Base-by-base conservation (phyloP, 2,329 filamentous ascomycete genomes). In the Aspergillaceae sp. region DNA sequence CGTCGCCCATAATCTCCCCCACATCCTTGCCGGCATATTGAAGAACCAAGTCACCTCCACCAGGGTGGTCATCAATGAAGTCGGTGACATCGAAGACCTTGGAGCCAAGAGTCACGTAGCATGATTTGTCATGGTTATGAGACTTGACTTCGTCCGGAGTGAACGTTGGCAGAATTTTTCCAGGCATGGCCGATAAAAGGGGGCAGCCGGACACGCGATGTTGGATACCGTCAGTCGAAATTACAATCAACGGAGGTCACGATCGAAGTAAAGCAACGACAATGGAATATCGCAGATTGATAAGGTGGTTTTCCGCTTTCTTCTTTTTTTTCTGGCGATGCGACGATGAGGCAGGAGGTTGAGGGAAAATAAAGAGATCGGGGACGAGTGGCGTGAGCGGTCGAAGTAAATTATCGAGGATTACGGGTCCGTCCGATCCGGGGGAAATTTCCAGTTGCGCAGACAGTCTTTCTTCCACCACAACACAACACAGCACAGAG, bases 41-140 rank as follows among this genome's bases (percentile, higher is more conserved):
- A 52, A 96, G 74, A 51, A 98, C 84, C 57, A 97, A 74, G 51
- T 95, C 87, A 58, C 82, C 80, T 48, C 92, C 92, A 56, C 92
- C 92, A 27, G 92, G 92, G 65, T 98, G 92, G 55, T 89, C 83
- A 44, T 89, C 81, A 50, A 96, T 69, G 62, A 98, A 98, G 46
- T 87, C 81, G 48, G 92, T 96, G 53, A 98, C 78, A 74, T 98
- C 91, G 76, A 89, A 98, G 57, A 98, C 91, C 57, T 91, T 94
- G 48, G 79, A 78, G 51, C 88, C 90, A 45, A 96, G 76, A 3
- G 87, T 92, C 57, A 98, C 90, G 74, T 90, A 98, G 74, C 91
- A 97, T 42, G 88, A 94, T 62, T 88, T 80, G 42, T 74, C 72
- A 41, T 80, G 83, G 66, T 86, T 91, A 69, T 94, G 89, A 56